phyloP scores from a whole-genome alignment of 148 eudicot genomes.

The Camellia lanceoleosa region DNA sequence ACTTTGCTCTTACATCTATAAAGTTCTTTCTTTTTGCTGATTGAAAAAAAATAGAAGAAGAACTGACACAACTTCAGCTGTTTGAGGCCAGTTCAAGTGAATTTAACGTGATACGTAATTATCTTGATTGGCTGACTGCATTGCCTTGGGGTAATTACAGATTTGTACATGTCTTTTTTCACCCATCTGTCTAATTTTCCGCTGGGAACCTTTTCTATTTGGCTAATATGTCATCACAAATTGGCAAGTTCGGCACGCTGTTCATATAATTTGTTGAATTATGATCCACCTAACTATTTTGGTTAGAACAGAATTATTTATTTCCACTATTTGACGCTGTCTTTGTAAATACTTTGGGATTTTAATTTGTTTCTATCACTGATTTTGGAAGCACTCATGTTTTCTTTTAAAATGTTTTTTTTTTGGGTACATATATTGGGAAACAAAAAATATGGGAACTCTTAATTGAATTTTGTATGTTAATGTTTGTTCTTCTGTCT shows the following conservation, averaged over 20 bases:
- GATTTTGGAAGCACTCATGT: neutral
- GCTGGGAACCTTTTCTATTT: neutral
- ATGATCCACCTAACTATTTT: neutral
- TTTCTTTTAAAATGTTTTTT: neutral
- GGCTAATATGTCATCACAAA: neutral
- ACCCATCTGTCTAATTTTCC: neutral
- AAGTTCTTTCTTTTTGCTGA: no score
- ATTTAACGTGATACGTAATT: constrained; percentile 93
- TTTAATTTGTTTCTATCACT: neutral
- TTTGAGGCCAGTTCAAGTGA: constrained; percentile 99
- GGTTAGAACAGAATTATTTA: neutral
- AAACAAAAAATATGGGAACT: neutral
- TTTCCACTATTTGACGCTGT: neutral
- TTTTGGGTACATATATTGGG: neutral
- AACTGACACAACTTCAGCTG: constrained; percentile 84
- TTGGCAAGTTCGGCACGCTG: neutral
- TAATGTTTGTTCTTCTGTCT: no score
- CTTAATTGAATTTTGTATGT: neutral
- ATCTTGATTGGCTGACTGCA: constrained; percentile 98
- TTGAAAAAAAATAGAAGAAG: constrained; percentile 56
- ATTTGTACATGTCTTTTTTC: constrained; percentile 33
- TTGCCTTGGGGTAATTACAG: constrained; percentile 99
- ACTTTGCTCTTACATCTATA: no score
- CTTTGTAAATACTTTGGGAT: neutral
- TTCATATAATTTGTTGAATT: neutral